These are phyloP conservation scores for Talaromyces amestolkiae DNA, from an alignment of 2,329 filamentous ascomycete genomes.

Conservation along the genomic window DNA sequence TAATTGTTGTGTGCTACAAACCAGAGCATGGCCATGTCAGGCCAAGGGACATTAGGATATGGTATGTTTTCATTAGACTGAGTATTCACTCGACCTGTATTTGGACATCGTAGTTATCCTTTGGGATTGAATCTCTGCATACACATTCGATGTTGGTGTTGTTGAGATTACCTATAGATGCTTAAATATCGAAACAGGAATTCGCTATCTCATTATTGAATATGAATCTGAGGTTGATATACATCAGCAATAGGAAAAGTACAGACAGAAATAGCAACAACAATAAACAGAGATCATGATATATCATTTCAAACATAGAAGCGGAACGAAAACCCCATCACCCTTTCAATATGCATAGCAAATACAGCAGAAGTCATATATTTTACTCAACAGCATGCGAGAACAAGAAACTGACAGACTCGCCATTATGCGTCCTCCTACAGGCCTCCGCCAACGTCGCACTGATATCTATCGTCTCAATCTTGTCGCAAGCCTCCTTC, in stretches of 20 bases:
- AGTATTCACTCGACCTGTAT: not conserved
- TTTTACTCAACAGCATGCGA: slow-evolving; percentile 43
- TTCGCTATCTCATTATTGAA: too few species aligned
- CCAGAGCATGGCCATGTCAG: not conserved
- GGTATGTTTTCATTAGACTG: not conserved
- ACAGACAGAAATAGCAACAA: not conserved
- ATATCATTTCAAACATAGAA: slow-evolving; percentile 6
- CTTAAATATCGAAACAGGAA: too few species aligned
- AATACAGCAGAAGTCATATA: not conserved
- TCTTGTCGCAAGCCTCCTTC: slow-evolving; percentile 71
- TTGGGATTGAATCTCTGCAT: not conserved
- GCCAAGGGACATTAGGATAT: not conserved
- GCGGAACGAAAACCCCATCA: not conserved
- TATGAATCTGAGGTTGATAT: not conserved
- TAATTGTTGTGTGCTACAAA: too few species aligned
- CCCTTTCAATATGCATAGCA: slow-evolving; percentile 1
- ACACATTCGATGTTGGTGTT: not conserved
- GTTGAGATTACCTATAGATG: not conserved
- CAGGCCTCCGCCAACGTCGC: slow-evolving; percentile 62
- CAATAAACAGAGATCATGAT: not conserved
- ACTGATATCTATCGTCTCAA: slow-evolving; percentile 89
- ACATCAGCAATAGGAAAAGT: not conserved
- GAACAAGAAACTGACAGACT: slow-evolving; percentile 53
- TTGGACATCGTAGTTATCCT: not conserved
- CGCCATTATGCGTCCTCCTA: slow-evolving; percentile 51